Conservation (phyloP, 768 basidiomycete genomes). For the Lentinula raphanica region DNA sequence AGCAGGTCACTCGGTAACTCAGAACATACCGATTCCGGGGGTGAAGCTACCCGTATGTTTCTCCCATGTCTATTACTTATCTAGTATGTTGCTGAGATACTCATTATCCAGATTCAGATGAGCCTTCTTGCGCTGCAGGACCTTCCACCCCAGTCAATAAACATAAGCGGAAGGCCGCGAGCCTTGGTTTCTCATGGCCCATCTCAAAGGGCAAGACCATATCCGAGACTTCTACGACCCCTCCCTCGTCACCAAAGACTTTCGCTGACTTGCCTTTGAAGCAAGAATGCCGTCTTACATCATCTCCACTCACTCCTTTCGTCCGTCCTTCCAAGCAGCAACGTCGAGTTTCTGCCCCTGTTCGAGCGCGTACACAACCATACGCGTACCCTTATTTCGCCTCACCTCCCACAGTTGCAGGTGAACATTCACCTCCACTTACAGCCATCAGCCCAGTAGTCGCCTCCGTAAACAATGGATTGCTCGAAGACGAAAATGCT, state of each 20-base stretch:
- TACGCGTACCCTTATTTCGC: slow-evolving; percentile 33
- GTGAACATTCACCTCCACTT: background rate
- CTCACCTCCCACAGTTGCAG: slow-evolving; percentile 11
- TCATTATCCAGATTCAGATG: background rate
- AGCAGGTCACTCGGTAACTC: background rate
- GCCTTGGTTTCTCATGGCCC: slow-evolving; percentile 12
- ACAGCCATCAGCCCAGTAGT: background rate
- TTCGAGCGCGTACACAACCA: slow-evolving; percentile 24
- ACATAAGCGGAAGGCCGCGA: slow-evolving; percentile 10
- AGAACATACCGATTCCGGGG: background rate
- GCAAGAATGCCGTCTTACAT: background rate
- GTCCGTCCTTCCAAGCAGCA: slow-evolving; percentile 10
- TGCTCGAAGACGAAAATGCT: background rate
- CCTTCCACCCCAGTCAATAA: background rate
- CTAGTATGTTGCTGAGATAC: background rate
- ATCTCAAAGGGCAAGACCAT: background rate
- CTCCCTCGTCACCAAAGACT: background rate
- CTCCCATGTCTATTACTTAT: background rate
- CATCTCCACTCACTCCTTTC: slow-evolving; percentile 8
- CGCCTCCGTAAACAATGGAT: background rate
- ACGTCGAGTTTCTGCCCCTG: slow-evolving; percentile 14
- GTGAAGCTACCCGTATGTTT: slow-evolving; percentile 1
- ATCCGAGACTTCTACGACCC: background rate
- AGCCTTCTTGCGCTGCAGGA: background rate
- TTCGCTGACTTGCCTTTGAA: background rate